Conservation (phyloP, 768 basidiomycete species). For the Panus rudis region DNA sequence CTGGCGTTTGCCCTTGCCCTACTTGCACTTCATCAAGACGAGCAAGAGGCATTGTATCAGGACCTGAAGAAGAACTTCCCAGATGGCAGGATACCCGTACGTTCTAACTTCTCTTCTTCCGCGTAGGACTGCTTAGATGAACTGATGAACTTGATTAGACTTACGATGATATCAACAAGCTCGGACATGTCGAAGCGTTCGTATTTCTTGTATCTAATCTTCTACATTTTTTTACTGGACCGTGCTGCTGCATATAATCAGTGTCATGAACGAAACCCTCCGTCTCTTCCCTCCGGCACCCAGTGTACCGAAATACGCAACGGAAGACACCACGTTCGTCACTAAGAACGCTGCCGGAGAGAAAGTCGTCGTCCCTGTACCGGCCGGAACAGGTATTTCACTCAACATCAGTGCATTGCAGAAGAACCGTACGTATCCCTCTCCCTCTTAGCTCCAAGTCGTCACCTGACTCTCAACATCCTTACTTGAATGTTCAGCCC, state of each 20-base stretch:
- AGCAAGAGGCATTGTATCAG: slow-evolving; percentile 31
- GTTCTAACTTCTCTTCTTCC: slow-evolving; percentile 2
- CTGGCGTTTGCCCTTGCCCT: slow-evolving; percentile 28
- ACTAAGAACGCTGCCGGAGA: slow-evolving; percentile 21
- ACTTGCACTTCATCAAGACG: slow-evolving; percentile 33
- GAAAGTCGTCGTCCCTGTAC: slow-evolving; percentile 19
- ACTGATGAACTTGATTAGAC: slow-evolving; percentile 10
- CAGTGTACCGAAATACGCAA: slow-evolving; percentile 21
- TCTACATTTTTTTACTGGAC: not conserved
- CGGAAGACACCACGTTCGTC: slow-evolving; percentile 22
- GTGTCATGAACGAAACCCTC: slow-evolving; percentile 29
- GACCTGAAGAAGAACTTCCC: slow-evolving; percentile 21
- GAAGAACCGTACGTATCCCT: slow-evolving; percentile 25
- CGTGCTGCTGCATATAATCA: slow-evolving; percentile 1
- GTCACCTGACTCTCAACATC: not conserved
- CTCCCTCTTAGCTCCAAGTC: not conserved
- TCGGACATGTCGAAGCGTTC: slow-evolving; percentile 19
- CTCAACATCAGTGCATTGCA: slow-evolving; percentile 26
- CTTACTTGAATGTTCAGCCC: slow-evolving; percentile 17
- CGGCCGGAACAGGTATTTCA: slow-evolving; percentile 19
- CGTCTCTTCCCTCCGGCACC: slow-evolving; percentile 27
- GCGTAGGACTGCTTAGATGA: not conserved
- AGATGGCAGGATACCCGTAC: slow-evolving; percentile 22
- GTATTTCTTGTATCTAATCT: slow-evolving; percentile 4
- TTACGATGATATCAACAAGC: slow-evolving; percentile 22